Percentiles rank a stretch among this genome's conserved stretches.
phyloP scores from a whole-genome alignment of 148 eudicot species.

The Rhododendron williamsianum region DNA sequence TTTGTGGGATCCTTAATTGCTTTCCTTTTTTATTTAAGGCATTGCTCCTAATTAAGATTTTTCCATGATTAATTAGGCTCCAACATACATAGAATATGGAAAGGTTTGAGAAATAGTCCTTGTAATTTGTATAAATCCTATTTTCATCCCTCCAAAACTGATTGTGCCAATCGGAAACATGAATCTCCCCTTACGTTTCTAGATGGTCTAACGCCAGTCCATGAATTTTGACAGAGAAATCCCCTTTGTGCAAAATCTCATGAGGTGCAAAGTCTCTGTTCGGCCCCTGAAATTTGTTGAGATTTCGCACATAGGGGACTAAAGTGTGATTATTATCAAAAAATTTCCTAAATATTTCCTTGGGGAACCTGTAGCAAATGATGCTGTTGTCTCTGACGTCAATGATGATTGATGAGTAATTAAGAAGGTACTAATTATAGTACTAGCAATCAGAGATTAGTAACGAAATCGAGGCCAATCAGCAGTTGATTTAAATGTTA shows the following conservation, averaged over 20 bases:
- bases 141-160: neutral
- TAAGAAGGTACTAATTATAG: neutral
- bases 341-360: neutral
- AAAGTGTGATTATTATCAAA: neutral
- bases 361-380: neutral
- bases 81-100: neutral
- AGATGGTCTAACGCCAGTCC: neutral
- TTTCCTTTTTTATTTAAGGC: neutral
- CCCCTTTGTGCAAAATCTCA: neutral
- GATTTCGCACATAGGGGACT: neutral
- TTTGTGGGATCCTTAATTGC: slow-evolving; percentile 2
- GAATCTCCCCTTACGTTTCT: neutral
- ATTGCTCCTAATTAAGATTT: neutral
- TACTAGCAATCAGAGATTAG: neutral
- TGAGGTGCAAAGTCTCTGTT: neutral
- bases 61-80: neutral
- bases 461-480: neutral
- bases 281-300: neutral
- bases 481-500: neutral
- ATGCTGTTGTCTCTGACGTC: neutral
- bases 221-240: neutral
- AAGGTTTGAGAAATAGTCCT: neutral
- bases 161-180: neutral
- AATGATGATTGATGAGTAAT: neutral
- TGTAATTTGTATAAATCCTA: neutral